Percentiles rank a stretch among this genome's conserved stretches.
These are phyloP conservation scores for Fusarium beomiforme DNA, from an alignment of 2,329 filamentous ascomycete species.

Conservation along the genomic window DNA sequence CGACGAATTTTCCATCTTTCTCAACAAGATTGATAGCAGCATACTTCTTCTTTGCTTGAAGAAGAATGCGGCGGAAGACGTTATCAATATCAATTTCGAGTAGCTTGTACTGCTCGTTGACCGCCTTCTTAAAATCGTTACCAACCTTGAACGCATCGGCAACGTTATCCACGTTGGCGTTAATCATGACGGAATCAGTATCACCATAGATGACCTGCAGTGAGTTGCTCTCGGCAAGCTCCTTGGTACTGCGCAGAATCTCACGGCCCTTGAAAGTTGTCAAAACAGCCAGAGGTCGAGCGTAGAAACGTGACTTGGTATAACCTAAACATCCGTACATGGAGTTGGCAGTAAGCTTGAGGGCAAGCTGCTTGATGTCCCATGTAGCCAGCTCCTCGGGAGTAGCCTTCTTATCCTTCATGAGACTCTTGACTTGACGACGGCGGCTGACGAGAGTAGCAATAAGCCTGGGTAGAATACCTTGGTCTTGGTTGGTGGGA, in stretches of 20 bases:
- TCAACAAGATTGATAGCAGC: slow-evolving; percentile 95
- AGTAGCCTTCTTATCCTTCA: slow-evolving; percentile 93
- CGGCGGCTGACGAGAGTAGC: slow-evolving; percentile 88
- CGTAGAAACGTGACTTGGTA: slow-evolving; percentile 96
- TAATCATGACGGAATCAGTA: slow-evolving; percentile 99
- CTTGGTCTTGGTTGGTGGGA: slow-evolving; percentile 79
- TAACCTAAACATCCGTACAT: slow-evolving; percentile 99
- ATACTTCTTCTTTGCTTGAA: slow-evolving; percentile 99
- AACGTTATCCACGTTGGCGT: slow-evolving; percentile 95
- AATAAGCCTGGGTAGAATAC: slow-evolving; percentile 90
- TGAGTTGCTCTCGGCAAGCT: slow-evolving; percentile 89
- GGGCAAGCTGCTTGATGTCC: slow-evolving; percentile 97
- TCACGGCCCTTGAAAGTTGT: slow-evolving; percentile 98
- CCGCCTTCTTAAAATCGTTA: slow-evolving; percentile 91
- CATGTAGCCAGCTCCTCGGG: slow-evolving; percentile 89
- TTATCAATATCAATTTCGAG: slow-evolving; percentile 99
- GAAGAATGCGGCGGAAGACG: slow-evolving; percentile 88
- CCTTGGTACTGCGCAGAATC: slow-evolving; percentile 95
- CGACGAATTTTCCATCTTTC: slow-evolving; percentile 86
- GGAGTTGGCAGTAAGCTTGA: slow-evolving; percentile 98
- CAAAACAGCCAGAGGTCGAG: slow-evolving; percentile 91
- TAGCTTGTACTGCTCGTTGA: slow-evolving; percentile 92
- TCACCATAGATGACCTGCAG: slow-evolving; percentile 98
- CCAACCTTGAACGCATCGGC: slow-evolving; percentile 91
- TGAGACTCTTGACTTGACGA: slow-evolving; percentile 92